Base-by-base conservation (phyloP, 148 eudicot genomes). In the Polygonum aviculare region DNA sequence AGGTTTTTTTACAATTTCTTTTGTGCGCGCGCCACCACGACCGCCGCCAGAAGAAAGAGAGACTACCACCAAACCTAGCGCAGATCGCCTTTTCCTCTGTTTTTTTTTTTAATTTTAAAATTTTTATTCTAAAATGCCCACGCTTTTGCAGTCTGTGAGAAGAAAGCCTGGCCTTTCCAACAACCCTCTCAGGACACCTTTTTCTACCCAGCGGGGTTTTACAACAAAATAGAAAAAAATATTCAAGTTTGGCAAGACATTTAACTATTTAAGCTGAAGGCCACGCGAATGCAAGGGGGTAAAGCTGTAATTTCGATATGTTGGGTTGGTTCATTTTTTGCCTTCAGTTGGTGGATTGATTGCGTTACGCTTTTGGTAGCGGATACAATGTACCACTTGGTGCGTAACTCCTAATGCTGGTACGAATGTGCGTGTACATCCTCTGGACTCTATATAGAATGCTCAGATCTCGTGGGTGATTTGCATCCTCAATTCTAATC, bases 91-190 rank as follows among this genome's bases (percentile, higher is more conserved):
- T 65, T 65, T 22, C 16, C 63, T 57, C 63, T 19, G 63, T 15
- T 59, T 59, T 59, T 21, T 14, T 36, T 65, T 14, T 4, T 14
- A 14, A 35, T 33, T 35, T 26, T 5, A 6, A 33, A 9, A 12
- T 26, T 12, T 22, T 60, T 60, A 12, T 12, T 36, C 14, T 12
- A 35, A 65, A 33, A 14, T 65, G 31, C 36, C 40, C 71, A 65
- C 71, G 71, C 71, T 65, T 33, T 33, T 33, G 31, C n/a, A 65
- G 71, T 14, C 71, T 65, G 71, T 65, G 71, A 65, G 71, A 35
- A 65, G 71, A 7, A 26, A 26, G 31, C 4, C 36, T 33, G n/a
- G 71, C 71, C 71, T 65, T 65, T 65, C 71, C 71, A 65, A 65
- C 71, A 65, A 65, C 71, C 71, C 71, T 2, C 59, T 10, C 19